A percentile compares a stretch with the other conserved stretches of the same genome.
phyloP scores from a whole-genome alignment of 2,329 filamentous ascomycete species.

The Colletotrichum neosansevieriae region DNA sequence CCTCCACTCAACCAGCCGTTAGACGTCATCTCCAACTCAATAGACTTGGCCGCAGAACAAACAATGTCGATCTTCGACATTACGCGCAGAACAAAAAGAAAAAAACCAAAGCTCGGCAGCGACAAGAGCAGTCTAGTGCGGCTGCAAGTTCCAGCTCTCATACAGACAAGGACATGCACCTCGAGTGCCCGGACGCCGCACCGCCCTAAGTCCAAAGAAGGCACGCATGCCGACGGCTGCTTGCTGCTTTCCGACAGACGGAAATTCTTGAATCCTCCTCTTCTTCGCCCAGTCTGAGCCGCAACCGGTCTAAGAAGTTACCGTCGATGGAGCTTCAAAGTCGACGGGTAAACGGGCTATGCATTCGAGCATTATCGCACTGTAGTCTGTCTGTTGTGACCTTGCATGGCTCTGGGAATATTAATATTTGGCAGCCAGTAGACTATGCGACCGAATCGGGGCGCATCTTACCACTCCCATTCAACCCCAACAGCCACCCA shows the following conservation, averaged over 20 bases:
- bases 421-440: neutral
- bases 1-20: slow-evolving; percentile 11
- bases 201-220: too few relatives aligned
- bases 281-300: too few relatives aligned
- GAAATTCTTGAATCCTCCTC: too few relatives aligned
- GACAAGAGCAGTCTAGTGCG: neutral
- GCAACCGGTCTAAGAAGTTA: too few relatives aligned
- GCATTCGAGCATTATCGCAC: neutral
- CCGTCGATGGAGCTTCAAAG: too few relatives aligned
- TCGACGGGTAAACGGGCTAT: too few relatives aligned
- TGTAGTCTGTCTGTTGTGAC: neutral
- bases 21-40: slow-evolving; percentile 17
- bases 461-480: neutral
- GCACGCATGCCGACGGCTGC: too few relatives aligned
- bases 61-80: neutral
- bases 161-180: too few relatives aligned
- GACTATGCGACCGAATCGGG: neutral
- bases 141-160: neutral
- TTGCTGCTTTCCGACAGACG: too few relatives aligned
- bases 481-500: neutral
- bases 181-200: too few relatives aligned
- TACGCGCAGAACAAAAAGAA: neutral
- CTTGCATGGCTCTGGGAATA: neutral
- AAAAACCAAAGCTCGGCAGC: neutral
- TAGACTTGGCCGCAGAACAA: neutral